phyloP scores from a whole-genome alignment of 2,329 filamentous ascomycete species.

The Colletotrichum liaoningense region DNA sequence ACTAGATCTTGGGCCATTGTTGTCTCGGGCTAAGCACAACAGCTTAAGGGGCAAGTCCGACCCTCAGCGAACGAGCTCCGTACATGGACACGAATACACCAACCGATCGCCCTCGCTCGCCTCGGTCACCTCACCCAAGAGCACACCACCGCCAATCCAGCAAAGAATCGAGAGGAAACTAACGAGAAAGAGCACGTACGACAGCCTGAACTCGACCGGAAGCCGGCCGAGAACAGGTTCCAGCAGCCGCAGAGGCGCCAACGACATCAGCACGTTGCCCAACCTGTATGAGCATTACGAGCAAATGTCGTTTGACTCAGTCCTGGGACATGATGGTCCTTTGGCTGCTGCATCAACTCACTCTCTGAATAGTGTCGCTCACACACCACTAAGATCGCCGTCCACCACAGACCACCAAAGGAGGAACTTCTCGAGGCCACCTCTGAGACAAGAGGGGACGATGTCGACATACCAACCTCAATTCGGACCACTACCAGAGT shows the following conservation, averaged over 20 bases:
- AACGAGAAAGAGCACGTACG: conserved; percentile 50
- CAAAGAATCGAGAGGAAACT: conserved; percentile 43
- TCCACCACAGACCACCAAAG: conserved; percentile 12
- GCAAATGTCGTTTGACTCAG: conserved; percentile 62
- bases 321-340: conserved; percentile 41
- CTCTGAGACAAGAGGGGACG: conserved; percentile 6
- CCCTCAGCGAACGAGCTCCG: not conserved
- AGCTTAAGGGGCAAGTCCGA: conserved; percentile 37
- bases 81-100: conserved; percentile 51
- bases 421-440: conserved; percentile 4
- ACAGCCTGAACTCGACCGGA: conserved; percentile 11
- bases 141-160: conserved; percentile 40
- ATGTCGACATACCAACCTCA: not conserved
- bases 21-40: conserved; percentile 46
- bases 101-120: conserved; percentile 56
- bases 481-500: not conserved
- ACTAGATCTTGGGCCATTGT: conserved; percentile 60
- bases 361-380: not conserved
- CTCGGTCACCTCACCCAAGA: conserved; percentile 48
- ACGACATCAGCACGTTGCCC: conserved; percentile 52
- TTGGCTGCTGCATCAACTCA: conserved; percentile 20
- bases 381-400: conserved; percentile 29
- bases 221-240: conserved; percentile 32
- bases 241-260: conserved; percentile 28
- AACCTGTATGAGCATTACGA: conserved; percentile 70